These are phyloP conservation scores for Withania somnifera DNA, from an alignment of 305 asterid genomes.

Conservation along the genomic window DNA sequence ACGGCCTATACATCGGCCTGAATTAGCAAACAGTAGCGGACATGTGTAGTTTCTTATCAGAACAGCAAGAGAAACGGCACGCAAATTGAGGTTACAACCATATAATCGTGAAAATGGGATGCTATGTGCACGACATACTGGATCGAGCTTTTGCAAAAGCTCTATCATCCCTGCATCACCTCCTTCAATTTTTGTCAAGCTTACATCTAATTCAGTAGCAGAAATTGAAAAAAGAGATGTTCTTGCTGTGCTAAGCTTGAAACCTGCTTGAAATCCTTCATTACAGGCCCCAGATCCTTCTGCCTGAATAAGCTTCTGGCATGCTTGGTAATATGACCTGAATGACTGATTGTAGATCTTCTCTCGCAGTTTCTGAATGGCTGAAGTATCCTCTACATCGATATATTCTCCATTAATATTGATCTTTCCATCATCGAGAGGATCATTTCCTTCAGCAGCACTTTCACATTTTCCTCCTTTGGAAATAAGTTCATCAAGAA, in stretches of 20 bases:
- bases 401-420: conserved; percentile 56
- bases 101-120: conserved; percentile 93
- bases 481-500: conserved; percentile 75
- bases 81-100: conserved; percentile 72
- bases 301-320: conserved; percentile 64
- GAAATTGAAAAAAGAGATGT: conserved; percentile 62
- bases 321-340: conserved; percentile 78
- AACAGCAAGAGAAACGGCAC: conserved; percentile 66
- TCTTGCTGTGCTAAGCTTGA: conserved; percentile 73
- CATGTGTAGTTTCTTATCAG: conserved; percentile 77
- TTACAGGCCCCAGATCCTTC: conserved; percentile 92
- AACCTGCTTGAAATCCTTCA: conserved; percentile 88
- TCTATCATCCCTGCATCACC: conserved; percentile 99
- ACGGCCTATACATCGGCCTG: conserved; percentile 91
- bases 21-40: conserved; percentile 76
- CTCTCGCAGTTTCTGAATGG: conserved; percentile 60
- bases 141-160: conserved; percentile 90
- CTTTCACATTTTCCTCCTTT: conserved; percentile 37
- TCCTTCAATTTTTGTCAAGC: conserved; percentile 78
- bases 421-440: conserved; percentile 41
- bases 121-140: conserved; percentile 77
- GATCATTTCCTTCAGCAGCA: conserved; percentile 45
- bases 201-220: conserved; percentile 79
- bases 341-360: conserved; percentile 74
- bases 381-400: conserved; percentile 54